Evolutionary conservation across 2,329 filamentous ascomycete species (phyloP), one percentile per base, ranked within the genome.

Genomic region (Penicillium crustosum): DNA sequence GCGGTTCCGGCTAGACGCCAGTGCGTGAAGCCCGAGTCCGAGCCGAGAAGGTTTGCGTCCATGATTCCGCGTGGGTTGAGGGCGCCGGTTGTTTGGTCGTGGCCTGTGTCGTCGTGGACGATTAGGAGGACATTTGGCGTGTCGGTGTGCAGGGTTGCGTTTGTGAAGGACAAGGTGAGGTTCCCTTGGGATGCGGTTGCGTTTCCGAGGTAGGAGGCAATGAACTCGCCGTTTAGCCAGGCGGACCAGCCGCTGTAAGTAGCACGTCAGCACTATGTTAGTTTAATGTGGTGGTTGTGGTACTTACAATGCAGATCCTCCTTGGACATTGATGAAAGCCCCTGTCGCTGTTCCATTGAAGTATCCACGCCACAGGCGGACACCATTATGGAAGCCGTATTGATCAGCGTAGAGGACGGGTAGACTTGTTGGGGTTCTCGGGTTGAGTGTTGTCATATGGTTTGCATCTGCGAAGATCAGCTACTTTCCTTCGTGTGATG

Each of bases 1-100:
- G 83, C 84, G 21, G 79, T 82, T 7, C 84, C 84, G 2, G 83
- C 81, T 23, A 87, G 78, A 66, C 80, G 83, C 85, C 85, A 87
- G 9, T 78, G 76, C 0, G 74, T 78, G 68, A 86, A 85, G 23
- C 67, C 64, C 21, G 43, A 82, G 73, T 9, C 81, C 77, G 17
- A 73, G 6, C 81, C 81, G 0, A 74, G 77, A 1, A 75, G 75
- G 0, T 79, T 80, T 27, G 83, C 77, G 49, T 86, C 84, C 41
- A 70, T 61, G 38, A 72, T 72, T 5, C 70, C 70, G 39, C 69
- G 66, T 0, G 70, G 70, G 50, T 72, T 70, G 6, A 71, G 60
- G 2, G 66, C 69, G 2, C 69, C 69, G 21, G 60, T 66, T 47
- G 68, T 71, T 49, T 70, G 21, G 49, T 71, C 69, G 53, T 72